Percentiles rank a stretch among this genome's conserved stretches.
Conservation (phyloP, 441 rosid genomes). For the Croton setiger region DNA sequence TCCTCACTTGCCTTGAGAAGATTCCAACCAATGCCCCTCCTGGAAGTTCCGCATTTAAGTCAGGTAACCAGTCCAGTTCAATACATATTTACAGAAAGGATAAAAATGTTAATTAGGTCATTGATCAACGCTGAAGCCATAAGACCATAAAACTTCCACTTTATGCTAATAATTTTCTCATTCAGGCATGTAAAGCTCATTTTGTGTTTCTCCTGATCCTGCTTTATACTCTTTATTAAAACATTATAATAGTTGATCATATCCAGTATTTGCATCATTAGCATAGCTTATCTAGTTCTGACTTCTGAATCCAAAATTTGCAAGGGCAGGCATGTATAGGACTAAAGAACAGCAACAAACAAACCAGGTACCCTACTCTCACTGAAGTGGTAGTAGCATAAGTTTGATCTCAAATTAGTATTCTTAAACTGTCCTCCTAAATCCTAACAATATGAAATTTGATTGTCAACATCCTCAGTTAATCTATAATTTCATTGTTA, state of each 20-base stretch:
- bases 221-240: neutral
- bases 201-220: neutral
- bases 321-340: neutral
- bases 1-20: slow-evolving; percentile 90
- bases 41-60: slow-evolving; percentile 32
- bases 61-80: slow-evolving; percentile 13
- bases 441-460: neutral
- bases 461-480: neutral
- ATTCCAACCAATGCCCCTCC: slow-evolving; percentile 91
- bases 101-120: neutral
- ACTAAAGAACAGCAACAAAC: neutral
- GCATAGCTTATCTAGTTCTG: neutral
- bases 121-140: slow-evolving; percentile 1
- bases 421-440: neutral
- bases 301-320: neutral
- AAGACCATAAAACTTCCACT: neutral
- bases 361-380: neutral
- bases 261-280: neutral
- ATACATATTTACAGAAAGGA: slow-evolving; percentile 7
- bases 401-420: neutral
- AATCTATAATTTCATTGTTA: neutral
- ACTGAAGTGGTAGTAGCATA: neutral
- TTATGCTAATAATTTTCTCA: neutral
- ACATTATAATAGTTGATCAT: neutral
- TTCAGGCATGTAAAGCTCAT: neutral